Base-by-base conservation (phyloP, 23 red algal species). In the Gracilaria gracilis region DNA sequence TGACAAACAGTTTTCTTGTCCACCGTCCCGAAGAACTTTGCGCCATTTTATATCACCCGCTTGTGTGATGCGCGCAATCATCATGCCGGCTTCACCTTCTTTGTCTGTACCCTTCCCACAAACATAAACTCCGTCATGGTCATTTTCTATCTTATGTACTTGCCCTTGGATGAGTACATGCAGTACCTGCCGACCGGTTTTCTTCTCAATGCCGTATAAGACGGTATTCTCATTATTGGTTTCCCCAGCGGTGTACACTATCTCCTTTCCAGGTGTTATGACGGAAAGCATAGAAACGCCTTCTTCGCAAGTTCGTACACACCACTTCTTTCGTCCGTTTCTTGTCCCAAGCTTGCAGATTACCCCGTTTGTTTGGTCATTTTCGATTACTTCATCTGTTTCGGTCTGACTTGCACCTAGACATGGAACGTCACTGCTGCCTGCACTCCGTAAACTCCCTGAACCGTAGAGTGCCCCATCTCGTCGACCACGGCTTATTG, bases 241-340 rank as follows among this genome's bases (percentile, higher is more conserved):
- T 49, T 11, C 14, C 27, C 72, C 72, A 77, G 72, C 23, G 8
- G 46, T 31, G 23, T 49, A 77, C 23, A 77, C 40, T 12, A 50
- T 13, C 1, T 77, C 19, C 27, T 50, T 50, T 31, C 72, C 72
- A 49, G 46, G 2, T 29, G 34, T 11, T 5, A 77, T n/a, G 16
- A 19, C 23, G 27, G 72, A 77, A 50, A 77, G 46, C 17, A 77
- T 0, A 16, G 72, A 42, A 15, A 77, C 23, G 8, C 46, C 27
- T 4, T 27, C 46, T 49, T 49, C 72, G 72, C 72, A 77, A 77
- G 72, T 49, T 15, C 72, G 72, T 32, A 42, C 46, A 31, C 72
- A 77, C 72, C 72, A 77, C 2, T 51, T 77, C n/a, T 28, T 31
- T 34, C 16, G 23, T 51, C 72, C 72, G 4, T 50, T 50, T 11